Evolutionary conservation across 495 filamentous ascomycete genomes (phyloP).

Genomic region (Aspergillus bridgeri): DNA sequence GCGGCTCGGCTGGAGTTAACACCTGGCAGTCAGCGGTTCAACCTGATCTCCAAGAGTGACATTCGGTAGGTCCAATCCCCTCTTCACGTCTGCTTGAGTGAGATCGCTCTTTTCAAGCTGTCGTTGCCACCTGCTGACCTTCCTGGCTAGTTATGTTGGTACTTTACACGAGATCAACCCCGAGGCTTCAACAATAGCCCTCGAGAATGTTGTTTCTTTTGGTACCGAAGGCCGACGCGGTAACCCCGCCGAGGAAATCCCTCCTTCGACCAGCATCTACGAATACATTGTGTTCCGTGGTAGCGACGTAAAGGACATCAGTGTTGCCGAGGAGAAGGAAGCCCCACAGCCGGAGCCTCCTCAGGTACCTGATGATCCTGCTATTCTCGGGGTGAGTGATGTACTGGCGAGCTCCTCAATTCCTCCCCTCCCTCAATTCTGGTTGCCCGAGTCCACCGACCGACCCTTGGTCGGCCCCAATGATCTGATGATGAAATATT

Average conservation of each 20-base stretch:
- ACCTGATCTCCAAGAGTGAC: slow-evolving; percentile 91
- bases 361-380: slow-evolving; percentile 88
- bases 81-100: not conserved
- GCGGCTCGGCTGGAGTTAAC: slow-evolving; percentile 45
- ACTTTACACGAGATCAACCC: slow-evolving; percentile 97
- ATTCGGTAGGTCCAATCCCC: slow-evolving; percentile 65
- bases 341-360: slow-evolving; percentile 61
- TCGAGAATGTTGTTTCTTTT: slow-evolving; percentile 89
- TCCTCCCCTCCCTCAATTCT: not conserved
- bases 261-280: slow-evolving; percentile 79
- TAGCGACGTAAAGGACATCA: slow-evolving; percentile 96
- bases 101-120: not conserved
- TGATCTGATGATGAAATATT: slow-evolving; percentile 61
- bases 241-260: slow-evolving; percentile 74
- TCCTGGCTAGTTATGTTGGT: slow-evolving; percentile 74
- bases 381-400: slow-evolving; percentile 90
- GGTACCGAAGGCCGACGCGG: slow-evolving; percentile 87
- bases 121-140: slow-evolving; percentile 12
- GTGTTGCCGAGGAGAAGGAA: slow-evolving; percentile 83
- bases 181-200: slow-evolving; percentile 89
- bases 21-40: slow-evolving; percentile 49
- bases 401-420: not conserved
- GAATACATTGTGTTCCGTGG: slow-evolving; percentile 99
- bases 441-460: slow-evolving; percentile 10
- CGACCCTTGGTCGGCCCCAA: slow-evolving; percentile 13